phyloP scores from a whole-genome alignment of 1,139 yeast species.

The Candida sp. region DNA sequence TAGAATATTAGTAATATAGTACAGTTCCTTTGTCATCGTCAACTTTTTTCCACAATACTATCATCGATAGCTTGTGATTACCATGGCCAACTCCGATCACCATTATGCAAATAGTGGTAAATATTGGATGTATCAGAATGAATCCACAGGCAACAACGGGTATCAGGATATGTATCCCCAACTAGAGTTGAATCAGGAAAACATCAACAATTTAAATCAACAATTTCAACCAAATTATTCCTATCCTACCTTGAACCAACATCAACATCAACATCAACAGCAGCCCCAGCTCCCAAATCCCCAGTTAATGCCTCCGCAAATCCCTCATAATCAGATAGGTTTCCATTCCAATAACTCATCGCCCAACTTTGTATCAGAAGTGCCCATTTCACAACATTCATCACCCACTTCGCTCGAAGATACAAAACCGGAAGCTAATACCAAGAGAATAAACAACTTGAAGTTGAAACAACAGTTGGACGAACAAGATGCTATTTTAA shows the following conservation, averaged over 20 bases:
- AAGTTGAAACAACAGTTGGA: conserved; percentile 26
- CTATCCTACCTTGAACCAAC: background rate
- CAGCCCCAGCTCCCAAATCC: background rate
- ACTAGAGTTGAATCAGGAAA: conserved; percentile 12
- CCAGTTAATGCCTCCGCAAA: background rate
- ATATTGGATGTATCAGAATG: background rate
- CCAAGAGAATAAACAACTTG: background rate
- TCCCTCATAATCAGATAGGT: background rate
- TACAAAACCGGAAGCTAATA: conserved; percentile 1
- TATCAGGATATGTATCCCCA: conserved; percentile 6
- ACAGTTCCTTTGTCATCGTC: too few relatives aligned
- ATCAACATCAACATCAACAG: conserved; percentile 3
- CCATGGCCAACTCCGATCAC: background rate
- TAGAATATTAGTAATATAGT: too few relatives aligned
- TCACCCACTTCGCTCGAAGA: conserved; percentile 9
- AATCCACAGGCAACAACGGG: background rate
- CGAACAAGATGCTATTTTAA: conserved; percentile 36
- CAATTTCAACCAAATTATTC: conserved; percentile 4
- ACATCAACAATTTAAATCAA: conserved; percentile 7
- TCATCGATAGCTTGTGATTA: background rate
- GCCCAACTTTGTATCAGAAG: background rate
- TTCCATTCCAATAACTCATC: conserved; percentile 3
- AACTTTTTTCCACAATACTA: too few relatives aligned
- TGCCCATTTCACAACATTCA: conserved; percentile 8
- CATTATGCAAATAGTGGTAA: background rate